phyloP scores from a whole-genome alignment of 257 asterid species.

The Solanum rostratum region DNA sequence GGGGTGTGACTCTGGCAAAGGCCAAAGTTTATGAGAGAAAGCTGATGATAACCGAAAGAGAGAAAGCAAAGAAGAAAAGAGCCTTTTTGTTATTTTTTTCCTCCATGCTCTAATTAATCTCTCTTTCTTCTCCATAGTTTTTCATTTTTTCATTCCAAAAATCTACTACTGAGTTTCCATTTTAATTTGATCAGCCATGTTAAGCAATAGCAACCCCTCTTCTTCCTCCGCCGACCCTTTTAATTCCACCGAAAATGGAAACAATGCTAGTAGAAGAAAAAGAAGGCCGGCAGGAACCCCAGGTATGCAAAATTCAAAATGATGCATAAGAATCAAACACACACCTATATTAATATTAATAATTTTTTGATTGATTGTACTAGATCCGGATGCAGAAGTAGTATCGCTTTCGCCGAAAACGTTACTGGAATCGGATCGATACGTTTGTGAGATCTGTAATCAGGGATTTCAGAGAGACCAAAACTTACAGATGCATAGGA shows the following conservation, averaged over 20 bases:
- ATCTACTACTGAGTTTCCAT: neutral
- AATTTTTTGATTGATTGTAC: neutral
- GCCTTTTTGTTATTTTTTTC: slow-evolving; percentile 20
- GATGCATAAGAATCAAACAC: neutral
- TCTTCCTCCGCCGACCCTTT: slow-evolving; percentile 43
- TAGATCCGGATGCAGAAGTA: slow-evolving; percentile 96
- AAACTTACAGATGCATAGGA: slow-evolving; percentile 86
- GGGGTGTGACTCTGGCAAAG: slow-evolving; percentile 13
- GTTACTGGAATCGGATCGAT: slow-evolving; percentile 70
- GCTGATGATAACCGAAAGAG: slow-evolving; percentile 39
- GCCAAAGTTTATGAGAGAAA: slow-evolving; percentile 4
- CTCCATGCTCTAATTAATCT: slow-evolving; percentile 21
- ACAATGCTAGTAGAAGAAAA: slow-evolving; percentile 25
- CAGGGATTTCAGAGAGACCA: slow-evolving; percentile 92
- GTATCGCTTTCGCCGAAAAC: slow-evolving; percentile 78
- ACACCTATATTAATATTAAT: no score
- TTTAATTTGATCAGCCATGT: slow-evolving; percentile 12
- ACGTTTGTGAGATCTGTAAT: slow-evolving; percentile 94
- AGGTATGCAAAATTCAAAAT: slow-evolving; percentile 22
- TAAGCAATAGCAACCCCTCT: slow-evolving; percentile 24
- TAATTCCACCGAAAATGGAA: slow-evolving; percentile 28
- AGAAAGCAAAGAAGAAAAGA: slow-evolving; percentile 5
- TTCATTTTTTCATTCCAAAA: neutral
- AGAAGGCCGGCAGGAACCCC: slow-evolving; percentile 92
- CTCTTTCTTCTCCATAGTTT: neutral